phyloP scores from a whole-genome alignment of 371 early-diverging fungal genomes.

The Thermomucor indicae-seudaticae region DNA sequence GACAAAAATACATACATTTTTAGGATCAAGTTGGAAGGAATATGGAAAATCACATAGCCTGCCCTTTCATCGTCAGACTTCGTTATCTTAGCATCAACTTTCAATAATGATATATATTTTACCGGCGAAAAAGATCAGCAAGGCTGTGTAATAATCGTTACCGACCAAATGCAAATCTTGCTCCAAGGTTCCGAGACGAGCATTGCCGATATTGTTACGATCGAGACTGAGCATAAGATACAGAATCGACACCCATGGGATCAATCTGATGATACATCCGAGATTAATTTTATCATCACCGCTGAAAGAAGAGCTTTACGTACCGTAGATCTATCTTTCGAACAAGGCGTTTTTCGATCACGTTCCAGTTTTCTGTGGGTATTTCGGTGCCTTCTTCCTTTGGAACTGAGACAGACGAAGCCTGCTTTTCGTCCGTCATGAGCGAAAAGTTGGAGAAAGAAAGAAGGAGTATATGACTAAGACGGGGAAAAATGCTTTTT shows the following conservation, averaged over 20 bases:
- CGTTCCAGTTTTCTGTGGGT: too few species aligned
- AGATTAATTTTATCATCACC: not conserved
- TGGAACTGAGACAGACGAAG: too few species aligned
- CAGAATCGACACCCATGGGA: constrained; percentile 35
- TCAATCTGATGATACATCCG: constrained; percentile 16
- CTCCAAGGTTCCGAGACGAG: constrained; percentile 33
- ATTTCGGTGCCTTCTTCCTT: too few species aligned
- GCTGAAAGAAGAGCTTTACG: too few species aligned
- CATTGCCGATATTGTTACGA: constrained; percentile 46
- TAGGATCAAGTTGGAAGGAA: constrained; percentile 24
- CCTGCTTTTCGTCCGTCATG: too few species aligned
- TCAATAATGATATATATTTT: not conserved
- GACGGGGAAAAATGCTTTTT: too few species aligned
- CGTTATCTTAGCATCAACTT: not conserved
- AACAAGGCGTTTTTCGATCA: constrained; percentile 5
- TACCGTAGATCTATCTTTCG: constrained; percentile 17
- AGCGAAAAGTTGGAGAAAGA: too few species aligned
- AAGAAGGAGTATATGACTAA: too few species aligned
- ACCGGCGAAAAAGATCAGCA: constrained; percentile 41
- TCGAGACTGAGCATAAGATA: constrained; percentile 36
- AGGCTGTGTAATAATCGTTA: constrained; percentile 38
- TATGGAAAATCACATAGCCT: constrained; percentile 25
- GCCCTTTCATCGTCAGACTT: not conserved
- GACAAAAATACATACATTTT: constrained; percentile 17
- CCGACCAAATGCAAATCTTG: constrained; percentile 28